These are phyloP conservation scores for Citrus unshiu DNA, from an alignment of 345 rosid species.

Conservation along the genomic window DNA sequence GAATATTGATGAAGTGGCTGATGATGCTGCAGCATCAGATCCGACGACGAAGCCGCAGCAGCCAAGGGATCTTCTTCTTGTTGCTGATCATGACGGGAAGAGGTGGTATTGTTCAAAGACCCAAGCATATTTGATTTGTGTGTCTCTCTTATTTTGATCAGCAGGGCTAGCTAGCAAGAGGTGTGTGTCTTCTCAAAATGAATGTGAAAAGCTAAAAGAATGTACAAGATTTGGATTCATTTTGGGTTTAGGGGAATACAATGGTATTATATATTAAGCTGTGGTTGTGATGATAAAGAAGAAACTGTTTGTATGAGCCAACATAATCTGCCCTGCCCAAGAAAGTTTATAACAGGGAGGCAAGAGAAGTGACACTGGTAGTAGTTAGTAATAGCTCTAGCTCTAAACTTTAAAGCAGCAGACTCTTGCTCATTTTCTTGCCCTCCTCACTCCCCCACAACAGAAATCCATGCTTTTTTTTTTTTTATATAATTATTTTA, in stretches of 20 bases:
- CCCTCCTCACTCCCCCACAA: not conserved
- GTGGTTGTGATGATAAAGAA: conserved; percentile 6
- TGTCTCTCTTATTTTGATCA: too few relatives aligned
- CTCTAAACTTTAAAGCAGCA: not conserved
- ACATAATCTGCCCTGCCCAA: conserved; percentile 7
- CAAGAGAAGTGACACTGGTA: conserved; percentile 11
- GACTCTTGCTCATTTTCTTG: not conserved
- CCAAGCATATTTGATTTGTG: conserved; percentile 14
- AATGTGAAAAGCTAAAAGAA: not conserved
- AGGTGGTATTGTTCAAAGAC: conserved; percentile 20
- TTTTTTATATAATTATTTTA: not conserved
- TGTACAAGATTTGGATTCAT: too few relatives aligned
- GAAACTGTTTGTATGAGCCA: conserved; percentile 12
- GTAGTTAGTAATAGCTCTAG: conserved; percentile 12
- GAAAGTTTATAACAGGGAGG: not conserved
- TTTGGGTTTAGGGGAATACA: not conserved
- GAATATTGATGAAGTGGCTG: not conserved
- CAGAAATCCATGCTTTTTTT: not conserved
- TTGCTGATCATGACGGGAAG: conserved; percentile 25
- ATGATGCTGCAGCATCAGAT: conserved; percentile 18
- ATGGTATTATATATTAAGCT: not conserved
- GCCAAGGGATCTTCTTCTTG: conserved; percentile 29
- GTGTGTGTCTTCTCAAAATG: not conserved
- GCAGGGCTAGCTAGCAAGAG: too few relatives aligned
- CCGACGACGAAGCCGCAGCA: conserved; percentile 17